Conservation (phyloP, 371 early-diverging fungal species). For the Rhizopus arrhizus region DNA sequence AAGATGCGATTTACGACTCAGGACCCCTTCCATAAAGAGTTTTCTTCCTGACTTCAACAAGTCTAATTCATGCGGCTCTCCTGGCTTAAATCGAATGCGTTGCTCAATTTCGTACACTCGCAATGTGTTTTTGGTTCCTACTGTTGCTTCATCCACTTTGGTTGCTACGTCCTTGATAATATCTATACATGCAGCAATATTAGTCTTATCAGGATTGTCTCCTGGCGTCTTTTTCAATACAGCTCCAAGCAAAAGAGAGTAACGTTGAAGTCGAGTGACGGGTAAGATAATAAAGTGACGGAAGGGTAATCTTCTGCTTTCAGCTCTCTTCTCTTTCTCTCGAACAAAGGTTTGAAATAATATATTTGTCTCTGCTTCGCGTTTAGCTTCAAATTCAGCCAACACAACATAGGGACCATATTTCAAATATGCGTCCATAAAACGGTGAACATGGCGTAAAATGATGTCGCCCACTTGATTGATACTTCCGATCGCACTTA, state of each 20-base stretch:
- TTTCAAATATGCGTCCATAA: slow-evolving; percentile 75
- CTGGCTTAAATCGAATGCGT: slow-evolving; percentile 42
- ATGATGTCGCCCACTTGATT: slow-evolving; percentile 87
- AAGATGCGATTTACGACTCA: slow-evolving; percentile 53
- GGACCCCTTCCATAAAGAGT: slow-evolving; percentile 72
- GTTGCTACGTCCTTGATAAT: slow-evolving; percentile 43
- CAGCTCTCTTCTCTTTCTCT: slow-evolving; percentile 59
- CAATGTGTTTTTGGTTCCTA: slow-evolving; percentile 29
- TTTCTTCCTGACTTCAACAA: slow-evolving; percentile 69
- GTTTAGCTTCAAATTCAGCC: slow-evolving; percentile 77
- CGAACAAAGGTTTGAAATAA: slow-evolving; percentile 73
- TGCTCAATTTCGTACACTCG: slow-evolving; percentile 41
- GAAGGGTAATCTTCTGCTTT: slow-evolving; percentile 56
- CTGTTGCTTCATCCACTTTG: slow-evolving; percentile 37
- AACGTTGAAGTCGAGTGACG: slow-evolving; percentile 87
- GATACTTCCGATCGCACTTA: slow-evolving; percentile 56
- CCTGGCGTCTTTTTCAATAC: slow-evolving; percentile 82
- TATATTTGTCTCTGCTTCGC: slow-evolving; percentile 67
- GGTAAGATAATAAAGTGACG: slow-evolving; percentile 64
- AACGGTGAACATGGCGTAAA: slow-evolving; percentile 67
- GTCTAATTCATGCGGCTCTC: slow-evolving; percentile 60
- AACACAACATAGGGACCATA: slow-evolving; percentile 86
- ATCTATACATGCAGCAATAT: slow-evolving; percentile 71
- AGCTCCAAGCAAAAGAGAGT: slow-evolving; percentile 70
- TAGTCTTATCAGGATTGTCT: slow-evolving; percentile 77